Base-by-base conservation (phyloP, 169 alveolate species). In the Plasmodium chabaudi region DNA sequence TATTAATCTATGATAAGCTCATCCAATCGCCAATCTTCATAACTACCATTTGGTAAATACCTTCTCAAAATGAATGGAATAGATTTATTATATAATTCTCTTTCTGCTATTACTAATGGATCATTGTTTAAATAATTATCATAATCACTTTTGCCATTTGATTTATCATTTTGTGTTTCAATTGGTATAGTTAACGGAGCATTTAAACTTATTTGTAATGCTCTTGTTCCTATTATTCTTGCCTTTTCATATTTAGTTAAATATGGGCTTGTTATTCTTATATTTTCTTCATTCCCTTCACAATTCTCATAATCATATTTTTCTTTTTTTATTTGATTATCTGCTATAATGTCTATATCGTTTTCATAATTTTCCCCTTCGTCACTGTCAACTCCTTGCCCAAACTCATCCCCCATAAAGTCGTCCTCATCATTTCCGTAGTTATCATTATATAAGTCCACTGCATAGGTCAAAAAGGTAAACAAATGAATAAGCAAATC, bases 231-330 rank as follows among this genome's bases (percentile, higher is more conserved):
- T 53, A 99, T 96, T 59, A 99, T 95, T 90, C 99, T 97, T 15
- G 99, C 99, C 94, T 98, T 97, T 95, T 98, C 99, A 93, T 97
- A 99, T 94, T 98, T 98, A 25, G 99, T 98, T 95, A 98, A 92
- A 93, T 95, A 97, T 12, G 98, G 98, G 9, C 99, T 96, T 9
- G 99, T 97, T 44, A 95, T 96, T 72, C 92, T 55, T 23, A 87
- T 68, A 65, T 92, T 94, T 57, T 74, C 92, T 23, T 94, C 96
- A 53, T 94, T 94, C 23, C 60, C 87, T 34, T 94, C 96, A 9
- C 89, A 94, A 67, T 72, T 88, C 6, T 94, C 96, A 64, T 94
- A 93, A 70, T 94, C 96, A 64, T 88, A 93, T 47, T 92, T 94
- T 13, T 93, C 91, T 55, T 86, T 96, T 15, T 75, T 75, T 0